Conservation (phyloP, 2,329 filamentous ascomycete species). For the Pseudodiploospora longispora region DNA sequence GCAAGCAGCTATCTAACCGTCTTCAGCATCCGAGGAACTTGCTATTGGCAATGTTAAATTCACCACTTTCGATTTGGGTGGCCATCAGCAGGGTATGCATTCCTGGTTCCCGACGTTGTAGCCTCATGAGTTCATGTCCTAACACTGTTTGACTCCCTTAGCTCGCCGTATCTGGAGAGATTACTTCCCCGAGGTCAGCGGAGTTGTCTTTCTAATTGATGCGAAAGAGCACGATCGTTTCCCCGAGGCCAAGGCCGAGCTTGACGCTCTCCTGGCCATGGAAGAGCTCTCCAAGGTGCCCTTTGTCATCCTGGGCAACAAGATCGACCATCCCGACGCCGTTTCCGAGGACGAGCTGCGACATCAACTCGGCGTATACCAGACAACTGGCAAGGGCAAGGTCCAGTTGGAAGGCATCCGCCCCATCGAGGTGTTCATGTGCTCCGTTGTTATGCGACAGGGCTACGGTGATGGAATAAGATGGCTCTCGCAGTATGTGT, state of each 20-base stretch:
- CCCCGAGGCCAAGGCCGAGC: conserved; percentile 88
- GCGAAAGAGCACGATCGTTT: conserved; percentile 96
- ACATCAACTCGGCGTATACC: conserved; percentile 86
- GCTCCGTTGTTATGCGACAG: conserved; percentile 96
- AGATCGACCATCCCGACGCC: conserved; percentile 96
- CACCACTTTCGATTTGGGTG: conserved; percentile 88
- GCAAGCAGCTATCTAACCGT: conserved; percentile 10
- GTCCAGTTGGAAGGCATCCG: conserved; percentile 85
- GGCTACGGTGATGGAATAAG: conserved; percentile 86
- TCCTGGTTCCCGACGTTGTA: neutral
- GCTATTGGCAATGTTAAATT: conserved; percentile 90
- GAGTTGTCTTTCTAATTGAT: conserved; percentile 96
- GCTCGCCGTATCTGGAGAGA: conserved; percentile 93
- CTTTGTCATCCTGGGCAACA: conserved; percentile 95
- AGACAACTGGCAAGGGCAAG: conserved; percentile 95
- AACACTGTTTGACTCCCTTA: conserved; percentile 22
- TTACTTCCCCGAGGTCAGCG: conserved; percentile 93
- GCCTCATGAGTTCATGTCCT: neutral
- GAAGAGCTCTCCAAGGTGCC: conserved; percentile 94
- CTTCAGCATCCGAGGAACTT: conserved; percentile 75
- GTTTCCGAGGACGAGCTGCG: conserved; percentile 93
- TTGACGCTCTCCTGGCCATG: conserved; percentile 92
- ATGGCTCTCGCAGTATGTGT: conserved; percentile 91
- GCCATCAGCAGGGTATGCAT: conserved; percentile 75
- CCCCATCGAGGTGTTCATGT: conserved; percentile 98